phyloP scores from a whole-genome alignment of 2,329 filamentous ascomycete genomes.

The Drechslera avenae region DNA sequence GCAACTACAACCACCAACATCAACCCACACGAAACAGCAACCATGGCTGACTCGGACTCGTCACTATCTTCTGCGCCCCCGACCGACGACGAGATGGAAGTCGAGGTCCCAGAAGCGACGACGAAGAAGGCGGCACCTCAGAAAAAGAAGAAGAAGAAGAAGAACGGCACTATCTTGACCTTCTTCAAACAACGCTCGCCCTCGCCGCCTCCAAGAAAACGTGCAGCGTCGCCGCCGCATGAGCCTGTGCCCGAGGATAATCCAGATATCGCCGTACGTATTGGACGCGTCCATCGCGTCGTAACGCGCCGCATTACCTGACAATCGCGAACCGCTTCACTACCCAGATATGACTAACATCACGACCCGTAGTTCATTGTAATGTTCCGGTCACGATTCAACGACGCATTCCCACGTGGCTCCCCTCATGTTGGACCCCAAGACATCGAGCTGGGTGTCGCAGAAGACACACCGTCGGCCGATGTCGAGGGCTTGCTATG shows the following conservation, averaged over 20 bases:
- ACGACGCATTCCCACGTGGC: constrained; percentile 85
- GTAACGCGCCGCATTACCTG: constrained; percentile 31
- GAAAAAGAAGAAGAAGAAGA: constrained; percentile 45
- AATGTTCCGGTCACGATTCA: constrained; percentile 95
- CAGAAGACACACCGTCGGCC: constrained; percentile 77
- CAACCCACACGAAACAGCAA: constrained; percentile 33
- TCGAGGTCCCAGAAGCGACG: constrained; percentile 31
- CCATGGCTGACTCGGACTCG: constrained; percentile 62
- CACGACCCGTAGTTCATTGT: constrained; percentile 77
- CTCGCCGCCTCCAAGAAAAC: constrained; percentile 66
- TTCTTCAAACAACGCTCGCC: constrained; percentile 50
- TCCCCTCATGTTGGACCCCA: constrained; percentile 90
- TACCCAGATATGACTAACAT: constrained; percentile 37
- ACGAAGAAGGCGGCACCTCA: constrained; percentile 29
- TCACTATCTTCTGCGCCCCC: constrained; percentile 63
- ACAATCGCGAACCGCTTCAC: constrained; percentile 29
- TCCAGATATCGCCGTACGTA: constrained; percentile 85
- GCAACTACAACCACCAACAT: constrained; percentile 32
- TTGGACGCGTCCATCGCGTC: constrained; percentile 48
- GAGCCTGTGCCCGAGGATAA: constrained; percentile 91
- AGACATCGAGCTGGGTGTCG: constrained; percentile 87
- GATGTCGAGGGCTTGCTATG: constrained; percentile 88
- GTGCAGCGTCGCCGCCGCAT: constrained; percentile 85
- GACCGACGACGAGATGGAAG: constrained; percentile 61
- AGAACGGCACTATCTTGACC: constrained; percentile 43